Evolutionary conservation across 306 rosid species (phyloP).

Genomic region (Crataegus laevigata): DNA sequence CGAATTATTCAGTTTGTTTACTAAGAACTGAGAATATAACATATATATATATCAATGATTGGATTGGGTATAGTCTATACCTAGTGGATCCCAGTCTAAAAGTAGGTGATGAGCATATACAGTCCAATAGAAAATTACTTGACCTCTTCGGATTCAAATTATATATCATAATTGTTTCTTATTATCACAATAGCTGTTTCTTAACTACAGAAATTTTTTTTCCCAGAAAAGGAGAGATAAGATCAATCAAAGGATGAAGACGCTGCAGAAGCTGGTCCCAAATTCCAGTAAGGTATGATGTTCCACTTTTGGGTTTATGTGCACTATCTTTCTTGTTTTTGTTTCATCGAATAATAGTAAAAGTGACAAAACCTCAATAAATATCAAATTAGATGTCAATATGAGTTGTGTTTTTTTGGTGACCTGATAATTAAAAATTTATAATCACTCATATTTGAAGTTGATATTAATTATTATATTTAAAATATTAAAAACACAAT

Average conservation of each 20-base stretch:
- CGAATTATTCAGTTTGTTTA: too few species aligned
- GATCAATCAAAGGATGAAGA: conserved; percentile 93
- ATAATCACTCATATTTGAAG: too few species aligned
- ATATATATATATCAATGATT: not conserved
- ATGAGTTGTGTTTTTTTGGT: too few species aligned
- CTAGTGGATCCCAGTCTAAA: not conserved
- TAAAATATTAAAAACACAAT: too few species aligned
- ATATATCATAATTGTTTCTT: not conserved
- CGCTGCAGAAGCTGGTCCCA: conserved; percentile 96
- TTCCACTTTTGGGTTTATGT: conserved; percentile 2
- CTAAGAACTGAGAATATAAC: too few species aligned
- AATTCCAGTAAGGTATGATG: conserved; percentile 89
- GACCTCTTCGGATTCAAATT: not conserved
- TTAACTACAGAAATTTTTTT: not conserved
- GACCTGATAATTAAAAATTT: too few species aligned
- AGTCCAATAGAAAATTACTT: not conserved
- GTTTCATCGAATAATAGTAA: not conserved
- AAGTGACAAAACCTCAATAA: not conserved
- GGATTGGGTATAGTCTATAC: not conserved
- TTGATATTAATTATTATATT: too few species aligned
- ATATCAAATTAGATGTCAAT: not conserved
- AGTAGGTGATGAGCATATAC: not conserved
- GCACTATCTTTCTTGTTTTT: not conserved
- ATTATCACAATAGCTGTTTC: not conserved
- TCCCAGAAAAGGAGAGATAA: conserved; percentile 94